phyloP scores from a whole-genome alignment of 2,329 filamentous ascomycete genomes.

The Colletotrichum somersetense region DNA sequence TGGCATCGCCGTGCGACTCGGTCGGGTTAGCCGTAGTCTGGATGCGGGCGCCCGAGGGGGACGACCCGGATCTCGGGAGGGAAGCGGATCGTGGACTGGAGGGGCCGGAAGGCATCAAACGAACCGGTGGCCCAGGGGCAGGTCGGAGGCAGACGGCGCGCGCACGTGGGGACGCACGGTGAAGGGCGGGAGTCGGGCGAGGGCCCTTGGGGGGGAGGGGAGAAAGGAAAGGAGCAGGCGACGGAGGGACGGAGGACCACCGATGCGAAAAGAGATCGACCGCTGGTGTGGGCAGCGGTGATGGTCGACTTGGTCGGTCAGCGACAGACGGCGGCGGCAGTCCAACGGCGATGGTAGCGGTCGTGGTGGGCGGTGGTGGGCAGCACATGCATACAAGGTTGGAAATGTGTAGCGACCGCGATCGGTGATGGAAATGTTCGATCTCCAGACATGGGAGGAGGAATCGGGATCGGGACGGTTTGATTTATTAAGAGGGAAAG shows the following conservation, averaged over 20 bases:
- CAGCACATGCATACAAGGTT: background rate
- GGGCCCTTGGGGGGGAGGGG: background rate
- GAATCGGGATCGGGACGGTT: constrained; percentile 33
- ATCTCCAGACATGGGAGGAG: constrained; percentile 25
- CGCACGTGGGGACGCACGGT: constrained; percentile 26
- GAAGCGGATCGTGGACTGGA: constrained; percentile 37
- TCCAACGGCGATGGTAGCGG: background rate
- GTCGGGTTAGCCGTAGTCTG: background rate
- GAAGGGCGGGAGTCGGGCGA: background rate
- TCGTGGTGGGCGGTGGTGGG: background rate
- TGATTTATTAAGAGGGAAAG: constrained; percentile 12
- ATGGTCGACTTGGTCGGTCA: background rate
- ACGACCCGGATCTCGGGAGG: constrained; percentile 23
- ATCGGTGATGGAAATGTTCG: constrained; percentile 19
- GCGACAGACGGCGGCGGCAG: background rate
- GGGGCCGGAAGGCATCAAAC: constrained; percentile 40
- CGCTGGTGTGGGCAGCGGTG: background rate
- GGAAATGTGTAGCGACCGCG: background rate
- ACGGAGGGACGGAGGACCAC: background rate
- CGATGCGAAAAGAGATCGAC: background rate
- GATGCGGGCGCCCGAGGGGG: background rate
- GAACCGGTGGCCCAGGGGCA: constrained; percentile 29
- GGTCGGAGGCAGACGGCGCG: constrained; percentile 6
- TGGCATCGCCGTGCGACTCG: background rate
- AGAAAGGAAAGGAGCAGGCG: background rate